Base-by-base conservation (phyloP, 768 basidiomycete species). In the Phlegmacium glaucopus region DNA sequence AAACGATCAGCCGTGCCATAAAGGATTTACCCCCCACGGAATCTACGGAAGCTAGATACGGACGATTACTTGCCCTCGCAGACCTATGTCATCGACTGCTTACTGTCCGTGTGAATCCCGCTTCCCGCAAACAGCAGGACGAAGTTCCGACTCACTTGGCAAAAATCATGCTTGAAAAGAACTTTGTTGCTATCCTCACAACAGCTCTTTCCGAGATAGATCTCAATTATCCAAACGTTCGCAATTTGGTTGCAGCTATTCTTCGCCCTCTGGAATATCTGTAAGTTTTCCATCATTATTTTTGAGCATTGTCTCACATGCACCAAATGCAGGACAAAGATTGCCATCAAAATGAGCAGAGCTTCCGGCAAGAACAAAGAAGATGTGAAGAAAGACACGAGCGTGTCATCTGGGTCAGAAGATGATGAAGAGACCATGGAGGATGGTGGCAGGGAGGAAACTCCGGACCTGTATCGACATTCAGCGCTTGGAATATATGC, bases 161-260 rank as follows among this genome's bases (percentile, higher is more conserved):
- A 16, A 97, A 97, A 71, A 79, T 94, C 52, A 99, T 99, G 96
- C 69, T 99, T 42, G 96, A 99, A 75, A 97, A 97, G 72, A 90
- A 90, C 61, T 94, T 91, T 53, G 96, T 97, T 12, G 78, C 87
- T 4, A 84, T 86, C 1, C 71, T 99, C 29, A 97, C 96, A 0
- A 86, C 75, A 36, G 87, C 93, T 9, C 75, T 97, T 13, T 84
- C 89, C 4, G 96, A 99, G 44, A 83, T 95, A 35, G 96, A 99
- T 60, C 79, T 98, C 32, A 96, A 96, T 61, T 97, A 92, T 67
- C 96, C 96, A 2, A 85, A 93, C 56, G 82, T 96, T 51, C 84
- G 89, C 42, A 79, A 79, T 32, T 72, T 97, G 26, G 86, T 97
- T n/a, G 83, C 86, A 12, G 83, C 90, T 0, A 83, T 99, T 48